Evolutionary conservation across 495 filamentous ascomycete genomes (phyloP).

Genomic region (Neurospora cerealis): DNA sequence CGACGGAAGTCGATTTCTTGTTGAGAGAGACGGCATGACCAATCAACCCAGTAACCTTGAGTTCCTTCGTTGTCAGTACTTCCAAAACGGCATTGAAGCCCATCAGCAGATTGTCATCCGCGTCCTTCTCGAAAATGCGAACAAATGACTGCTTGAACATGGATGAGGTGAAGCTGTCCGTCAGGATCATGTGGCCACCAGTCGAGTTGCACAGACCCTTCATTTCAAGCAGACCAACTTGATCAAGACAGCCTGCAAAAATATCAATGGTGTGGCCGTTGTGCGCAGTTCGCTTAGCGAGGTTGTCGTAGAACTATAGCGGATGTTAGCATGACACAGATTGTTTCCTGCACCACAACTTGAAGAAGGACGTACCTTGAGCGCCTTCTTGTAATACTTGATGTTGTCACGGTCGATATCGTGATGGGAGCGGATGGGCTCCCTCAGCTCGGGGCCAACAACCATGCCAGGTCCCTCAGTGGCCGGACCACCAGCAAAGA

Average conservation of each 20-base stretch:
- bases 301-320: slow-evolving; percentile 84
- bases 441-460: slow-evolving; percentile 91
- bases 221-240: slow-evolving; percentile 98
- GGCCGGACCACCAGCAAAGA: slow-evolving; percentile 89
- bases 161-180: slow-evolving; percentile 97
- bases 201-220: slow-evolving; percentile 95
- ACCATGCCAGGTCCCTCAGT: slow-evolving; percentile 97
- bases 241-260: slow-evolving; percentile 95
- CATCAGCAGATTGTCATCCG: slow-evolving; percentile 88
- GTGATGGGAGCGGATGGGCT: slow-evolving; percentile 96
- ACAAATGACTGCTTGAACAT: slow-evolving; percentile 99
- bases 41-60: slow-evolving; percentile 97
- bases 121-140: slow-evolving; percentile 95
- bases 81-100: slow-evolving; percentile 97
- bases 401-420: slow-evolving; percentile 98
- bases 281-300: slow-evolving; percentile 92
- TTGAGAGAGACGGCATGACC: slow-evolving; percentile 93
- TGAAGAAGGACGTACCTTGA: slow-evolving; percentile 56
- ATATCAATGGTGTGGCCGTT: slow-evolving; percentile 98
- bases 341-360: neutral
- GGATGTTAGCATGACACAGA: slow-evolving; percentile 11
- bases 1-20: slow-evolving; percentile 95
- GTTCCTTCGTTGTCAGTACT: slow-evolving; percentile 93
- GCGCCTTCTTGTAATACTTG: slow-evolving; percentile 98
- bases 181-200: slow-evolving; percentile 96